These are phyloP conservation scores for Capsella rubella DNA, from an alignment of 441 rosid genomes.

Conservation along the genomic window DNA sequence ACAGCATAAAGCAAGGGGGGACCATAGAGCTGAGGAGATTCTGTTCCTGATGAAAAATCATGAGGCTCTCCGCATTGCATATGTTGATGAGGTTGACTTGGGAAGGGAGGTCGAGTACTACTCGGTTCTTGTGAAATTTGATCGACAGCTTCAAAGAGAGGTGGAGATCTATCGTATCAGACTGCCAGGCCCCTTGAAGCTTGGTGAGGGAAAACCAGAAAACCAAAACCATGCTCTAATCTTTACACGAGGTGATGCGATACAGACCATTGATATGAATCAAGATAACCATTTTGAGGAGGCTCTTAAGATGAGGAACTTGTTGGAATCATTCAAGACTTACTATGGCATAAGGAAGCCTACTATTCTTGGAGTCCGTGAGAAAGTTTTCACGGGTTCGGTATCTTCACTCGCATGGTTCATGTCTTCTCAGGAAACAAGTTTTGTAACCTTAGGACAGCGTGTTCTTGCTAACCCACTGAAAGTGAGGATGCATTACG, in stretches of 20 bases:
- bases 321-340: constrained; percentile 80
- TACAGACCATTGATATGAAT: constrained; percentile 96
- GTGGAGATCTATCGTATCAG: constrained; percentile 84
- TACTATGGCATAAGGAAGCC: constrained; percentile 81
- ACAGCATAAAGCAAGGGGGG: constrained; percentile 72
- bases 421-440: constrained; percentile 93
- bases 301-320: constrained; percentile 91
- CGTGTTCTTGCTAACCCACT: constrained; percentile 91
- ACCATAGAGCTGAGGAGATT: constrained; percentile 80
- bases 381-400: constrained; percentile 90
- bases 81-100: constrained; percentile 73
- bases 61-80: constrained; percentile 90
- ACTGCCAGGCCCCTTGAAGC: constrained; percentile 89
- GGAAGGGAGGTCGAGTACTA: constrained; percentile 66
- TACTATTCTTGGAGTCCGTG: constrained; percentile 90
- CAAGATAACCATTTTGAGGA: constrained; percentile 94
- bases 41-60: constrained; percentile 69
- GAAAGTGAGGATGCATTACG: constrained; percentile 94
- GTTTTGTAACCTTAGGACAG: constrained; percentile 94
- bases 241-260: constrained; percentile 90
- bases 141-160: constrained; percentile 67
- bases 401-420: constrained; percentile 95
- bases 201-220: constrained; percentile 95
- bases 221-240: constrained; percentile 95
- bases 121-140: constrained; percentile 91